Evolutionary conservation across 2,329 filamentous ascomycete species (phyloP).

Genomic region (Venturia asperata): DNA sequence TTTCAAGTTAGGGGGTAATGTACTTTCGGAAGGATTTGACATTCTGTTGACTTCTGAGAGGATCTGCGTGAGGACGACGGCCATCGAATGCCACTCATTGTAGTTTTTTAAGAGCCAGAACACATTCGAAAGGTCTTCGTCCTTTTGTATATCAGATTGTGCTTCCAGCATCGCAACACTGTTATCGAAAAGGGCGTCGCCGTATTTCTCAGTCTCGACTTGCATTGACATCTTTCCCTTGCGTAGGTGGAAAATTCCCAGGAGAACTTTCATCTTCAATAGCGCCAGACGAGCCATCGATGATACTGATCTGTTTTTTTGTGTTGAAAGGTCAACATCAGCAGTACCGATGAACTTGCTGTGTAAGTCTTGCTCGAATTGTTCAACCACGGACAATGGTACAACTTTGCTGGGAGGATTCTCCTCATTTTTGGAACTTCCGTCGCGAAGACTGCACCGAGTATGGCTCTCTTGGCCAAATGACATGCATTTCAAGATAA

Average conservation of each 20-base stretch:
- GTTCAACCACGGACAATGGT: background rate
- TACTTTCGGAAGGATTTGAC: background rate
- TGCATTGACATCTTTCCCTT: background rate
- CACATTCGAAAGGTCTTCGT: slow-evolving; percentile 36
- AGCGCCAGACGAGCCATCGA: background rate
- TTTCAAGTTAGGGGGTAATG: background rate
- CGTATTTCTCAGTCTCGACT: slow-evolving; percentile 24
- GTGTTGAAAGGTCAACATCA: background rate
- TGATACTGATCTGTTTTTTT: background rate
- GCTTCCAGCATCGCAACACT: slow-evolving; percentile 44
- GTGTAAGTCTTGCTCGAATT: slow-evolving; percentile 23
- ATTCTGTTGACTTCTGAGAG: background rate
- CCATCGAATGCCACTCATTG: slow-evolving; percentile 50
- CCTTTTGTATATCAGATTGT: slow-evolving; percentile 29
- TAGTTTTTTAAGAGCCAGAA: slow-evolving; percentile 46
- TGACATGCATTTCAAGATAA: background rate
- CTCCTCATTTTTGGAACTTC: background rate
- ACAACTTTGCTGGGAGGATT: background rate
- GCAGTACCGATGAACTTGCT: background rate
- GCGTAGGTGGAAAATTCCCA: background rate
- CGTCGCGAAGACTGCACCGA: background rate
- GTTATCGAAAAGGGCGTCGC: slow-evolving; percentile 28
- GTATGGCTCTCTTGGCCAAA: background rate
- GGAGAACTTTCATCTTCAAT: background rate
- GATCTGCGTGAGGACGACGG: slow-evolving; percentile 41